Base-by-base conservation (phyloP, 176 grass and related monocot species). In the Tillandsia leiboldiana region DNA sequence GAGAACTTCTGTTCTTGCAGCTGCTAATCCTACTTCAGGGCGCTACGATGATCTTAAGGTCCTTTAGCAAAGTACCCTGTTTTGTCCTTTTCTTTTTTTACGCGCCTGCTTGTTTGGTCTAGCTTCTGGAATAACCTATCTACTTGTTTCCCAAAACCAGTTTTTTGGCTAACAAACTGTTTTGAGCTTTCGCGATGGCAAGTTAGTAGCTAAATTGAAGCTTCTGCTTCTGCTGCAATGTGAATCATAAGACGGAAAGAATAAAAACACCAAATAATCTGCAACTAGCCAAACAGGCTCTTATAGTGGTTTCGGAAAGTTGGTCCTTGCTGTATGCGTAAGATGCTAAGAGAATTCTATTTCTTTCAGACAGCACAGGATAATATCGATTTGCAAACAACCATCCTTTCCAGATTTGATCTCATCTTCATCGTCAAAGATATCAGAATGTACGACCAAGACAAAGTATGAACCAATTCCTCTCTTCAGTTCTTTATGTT, bases 11-110 rank as follows among this genome's bases (percentile, higher is more conserved):
- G 94, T 99, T 63, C 89, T 99, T 78, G 94, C 94, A 49, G 94
- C 89, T 84, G 94, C 94, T 67, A 99, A 99, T 81, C 94, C 94
- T 80, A 74, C 88, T 78, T 75, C 89, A 10, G 94, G 94, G 9
- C 84, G 89, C 23, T 99, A 99, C 68, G 94, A 93, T 28, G 94
- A 99, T 79, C 94, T 99, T 50, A 99, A 97, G 86, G 89, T 93
- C 13, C 2, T 11, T 48, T 20, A 26, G 11, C 3, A 14, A 11
- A 70, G 23, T 26, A 7, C 33, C 33, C 33, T 53, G 53, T n/a
- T 27, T 53, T 6, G 53, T 24, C 6, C 13, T 52, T 27, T 15
- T 26, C 50, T 27, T 53, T 70, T 14, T 29, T 20, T 52, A 14
- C 11, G 14, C 12, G 49, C 8, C 2, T 15, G 2, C n/a, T 1